A percentile compares a stretch with the other conserved stretches of the same genome.
phyloP scores from a whole-genome alignment of 2,329 filamentous ascomycete species.

The Fusarium neocosmosporiellum region DNA sequence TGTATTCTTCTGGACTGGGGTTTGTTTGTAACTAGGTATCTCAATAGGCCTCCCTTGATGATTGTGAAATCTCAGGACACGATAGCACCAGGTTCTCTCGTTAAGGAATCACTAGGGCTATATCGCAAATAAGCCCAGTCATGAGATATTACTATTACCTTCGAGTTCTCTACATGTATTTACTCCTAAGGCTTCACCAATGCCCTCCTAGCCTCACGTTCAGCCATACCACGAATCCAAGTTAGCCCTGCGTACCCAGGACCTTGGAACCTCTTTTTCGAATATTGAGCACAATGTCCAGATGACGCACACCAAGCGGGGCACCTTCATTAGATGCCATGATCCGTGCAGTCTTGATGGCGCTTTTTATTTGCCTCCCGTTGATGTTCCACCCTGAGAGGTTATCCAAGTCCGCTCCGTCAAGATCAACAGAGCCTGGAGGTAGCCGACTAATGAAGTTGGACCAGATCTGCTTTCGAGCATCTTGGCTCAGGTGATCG shows the following conservation, averaged over 20 bases:
- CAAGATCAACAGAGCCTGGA: neutral
- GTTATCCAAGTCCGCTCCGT: neutral
- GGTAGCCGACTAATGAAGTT: neutral
- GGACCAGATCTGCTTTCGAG: slow-evolving; percentile 40
- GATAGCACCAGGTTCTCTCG: no score
- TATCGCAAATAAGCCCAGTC: neutral
- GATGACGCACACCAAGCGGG: neutral
- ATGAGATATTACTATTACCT: neutral
- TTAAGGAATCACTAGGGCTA: no score
- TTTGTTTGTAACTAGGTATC: no score
- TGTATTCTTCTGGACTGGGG: neutral
- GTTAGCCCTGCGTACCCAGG: neutral
- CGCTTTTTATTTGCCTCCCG: slow-evolving; percentile 35
- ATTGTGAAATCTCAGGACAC: no score
- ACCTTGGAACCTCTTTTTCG: neutral
- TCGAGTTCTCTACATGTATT: neutral
- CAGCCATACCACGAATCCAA: neutral
- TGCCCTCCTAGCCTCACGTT: neutral
- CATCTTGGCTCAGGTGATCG: slow-evolving; percentile 33
- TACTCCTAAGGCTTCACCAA: neutral
- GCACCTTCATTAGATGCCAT: slow-evolving; percentile 1
- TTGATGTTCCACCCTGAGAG: slow-evolving; percentile 12
- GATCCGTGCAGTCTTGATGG: slow-evolving; percentile 14
- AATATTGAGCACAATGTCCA: slow-evolving; percentile 12
- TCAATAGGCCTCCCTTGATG: no score